Evolutionary conservation across 768 basidiomycete genomes (phyloP), one percentile per base, ranked within the genome.

Genomic region (button mushroom (Agaricus bisporus)): DNA sequence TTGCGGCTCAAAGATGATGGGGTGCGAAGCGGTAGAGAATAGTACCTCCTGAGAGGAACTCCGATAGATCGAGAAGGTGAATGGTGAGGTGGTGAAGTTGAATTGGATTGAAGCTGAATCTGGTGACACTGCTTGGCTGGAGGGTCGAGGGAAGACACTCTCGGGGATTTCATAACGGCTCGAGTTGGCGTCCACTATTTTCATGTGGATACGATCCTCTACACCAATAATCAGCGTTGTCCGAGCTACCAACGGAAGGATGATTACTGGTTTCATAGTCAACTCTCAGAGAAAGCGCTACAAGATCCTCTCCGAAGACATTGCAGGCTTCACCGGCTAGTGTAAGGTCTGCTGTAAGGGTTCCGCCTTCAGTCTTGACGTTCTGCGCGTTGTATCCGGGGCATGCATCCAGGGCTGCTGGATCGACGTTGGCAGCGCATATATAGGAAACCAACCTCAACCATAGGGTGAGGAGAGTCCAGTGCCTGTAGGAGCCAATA

Each of bases 1-100:
- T 65, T 89, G 88, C 1, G 84, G 78, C 59, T 88, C 85, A 60
- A 85, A 90, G 57, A 92, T 81, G 65, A 88, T 66, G 0, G 86
- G 73, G 59, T 83, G 75, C 8, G 73, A 71, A 1, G 73, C 72
- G 2, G 84, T 86, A 14, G 81, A 77, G 70, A 85, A 87, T 15
- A 88, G 70, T 2, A 80, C 70, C 60, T 86, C 82, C 15, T 60
- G 58, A 1, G 77, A 79, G 6, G 68, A 59, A 0, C 73, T 64
- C 37, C 83, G 79, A 56, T 64, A 68, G 57, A 86, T 73, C 14
- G 76, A 71, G 66, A 88, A 86, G 0, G 79, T 73, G 66, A 86
- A 86, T 0, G 85, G 83, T 0, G 76, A 73, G 0, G 70, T 49
- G 17, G 78, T 82, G 62, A 80, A 84, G 55, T 77, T 79, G 73